Conservation (phyloP, 306 rosid genomes). For the Casuarina equisetifolia region DNA sequence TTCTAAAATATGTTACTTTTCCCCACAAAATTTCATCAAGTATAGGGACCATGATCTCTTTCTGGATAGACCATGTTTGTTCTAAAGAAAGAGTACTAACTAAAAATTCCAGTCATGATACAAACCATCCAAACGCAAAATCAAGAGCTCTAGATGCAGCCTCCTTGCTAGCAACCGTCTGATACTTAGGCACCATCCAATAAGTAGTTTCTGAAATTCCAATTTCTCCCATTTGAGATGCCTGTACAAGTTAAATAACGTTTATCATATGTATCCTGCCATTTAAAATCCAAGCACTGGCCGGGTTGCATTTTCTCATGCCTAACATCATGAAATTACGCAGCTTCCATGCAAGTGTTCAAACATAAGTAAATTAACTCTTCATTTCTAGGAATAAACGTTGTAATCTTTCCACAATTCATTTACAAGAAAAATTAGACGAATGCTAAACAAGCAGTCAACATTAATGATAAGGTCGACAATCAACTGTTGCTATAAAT, state of each 20-base stretch:
- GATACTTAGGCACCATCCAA: constrained; percentile 21
- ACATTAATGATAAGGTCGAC: neutral
- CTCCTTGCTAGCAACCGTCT: neutral
- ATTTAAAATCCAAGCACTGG: neutral
- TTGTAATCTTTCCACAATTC: too few relatives aligned
- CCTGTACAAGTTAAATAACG: neutral
- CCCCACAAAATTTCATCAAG: too few relatives aligned
- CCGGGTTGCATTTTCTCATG: too few relatives aligned
- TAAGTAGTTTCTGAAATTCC: neutral
- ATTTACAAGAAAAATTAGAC: too few relatives aligned
- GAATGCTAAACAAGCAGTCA: too few relatives aligned
- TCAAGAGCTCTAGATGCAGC: constrained; percentile 33
- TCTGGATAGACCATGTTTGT: neutral
- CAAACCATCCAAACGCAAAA: constrained; percentile 28
- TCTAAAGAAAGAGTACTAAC: too few relatives aligned
- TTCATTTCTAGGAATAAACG: too few relatives aligned
- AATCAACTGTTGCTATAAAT: too few relatives aligned
- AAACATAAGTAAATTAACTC: too few relatives aligned
- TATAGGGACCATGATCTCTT: neutral
- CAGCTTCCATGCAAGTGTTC: too few relatives aligned
- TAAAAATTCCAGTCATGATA: neutral
- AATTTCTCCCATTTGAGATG: constrained; percentile 21
- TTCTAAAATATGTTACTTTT: neutral
- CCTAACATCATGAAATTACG: too few relatives aligned
- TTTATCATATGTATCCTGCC: neutral